phyloP scores from a whole-genome alignment of 1,139 yeast species.

The Insectozyma bohioensis region DNA sequence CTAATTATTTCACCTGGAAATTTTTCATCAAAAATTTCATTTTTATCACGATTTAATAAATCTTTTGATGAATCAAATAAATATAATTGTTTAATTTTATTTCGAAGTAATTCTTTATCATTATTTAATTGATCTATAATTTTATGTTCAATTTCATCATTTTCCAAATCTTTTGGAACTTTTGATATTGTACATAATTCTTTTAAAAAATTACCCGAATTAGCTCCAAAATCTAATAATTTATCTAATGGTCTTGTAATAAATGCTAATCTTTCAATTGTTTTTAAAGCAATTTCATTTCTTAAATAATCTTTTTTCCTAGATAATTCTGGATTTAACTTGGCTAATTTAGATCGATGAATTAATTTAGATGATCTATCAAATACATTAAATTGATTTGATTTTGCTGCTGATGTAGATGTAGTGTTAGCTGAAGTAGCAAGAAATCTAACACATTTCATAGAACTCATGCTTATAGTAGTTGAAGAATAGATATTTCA shows the following conservation, averaged over 20 bases:
- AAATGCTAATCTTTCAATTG: conserved; percentile 74
- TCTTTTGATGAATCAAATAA: conserved; percentile 68
- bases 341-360: conserved; percentile 59
- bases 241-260: conserved; percentile 62
- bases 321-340: conserved; percentile 42
- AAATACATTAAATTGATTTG: conserved; percentile 56
- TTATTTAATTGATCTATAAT: conserved; percentile 42
- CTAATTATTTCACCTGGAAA: conserved; percentile 47
- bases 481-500: too few relatives aligned
- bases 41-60: conserved; percentile 52
- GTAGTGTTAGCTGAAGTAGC: conserved; percentile 24
- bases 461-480: too few relatives aligned
- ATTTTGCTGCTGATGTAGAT: conserved; percentile 15
- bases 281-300: conserved; percentile 70
- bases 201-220: conserved; percentile 60
- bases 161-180: conserved; percentile 25
- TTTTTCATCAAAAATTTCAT: conserved; percentile 31
- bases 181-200: conserved; percentile 34
- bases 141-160: conserved; percentile 24
- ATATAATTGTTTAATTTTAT: conserved; percentile 54
- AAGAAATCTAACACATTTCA: too few relatives aligned
- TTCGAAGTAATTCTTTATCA: conserved; percentile 52
- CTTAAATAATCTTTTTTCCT: conserved; percentile 71
- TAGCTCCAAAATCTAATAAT: conserved; percentile 72
- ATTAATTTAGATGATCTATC: conserved; percentile 59